Percentiles rank a stretch among this genome's conserved stretches.
Evolutionary conservation across 2,329 filamentous ascomycete species (phyloP).

Genomic region (Coniella vitis): DNA sequence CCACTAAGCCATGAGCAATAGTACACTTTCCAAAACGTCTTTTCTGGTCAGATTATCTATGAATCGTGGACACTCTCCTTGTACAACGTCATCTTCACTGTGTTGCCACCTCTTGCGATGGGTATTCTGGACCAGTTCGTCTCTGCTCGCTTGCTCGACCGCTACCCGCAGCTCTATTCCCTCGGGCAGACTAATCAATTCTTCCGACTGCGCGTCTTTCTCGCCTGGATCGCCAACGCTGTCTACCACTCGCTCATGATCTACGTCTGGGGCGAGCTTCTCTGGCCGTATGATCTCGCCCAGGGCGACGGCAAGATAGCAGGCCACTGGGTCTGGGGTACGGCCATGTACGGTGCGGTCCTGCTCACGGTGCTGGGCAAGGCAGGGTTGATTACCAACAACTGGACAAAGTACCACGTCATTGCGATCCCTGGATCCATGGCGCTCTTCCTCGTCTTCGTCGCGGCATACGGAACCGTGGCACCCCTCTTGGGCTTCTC

Average conservation of each 20-base stretch:
- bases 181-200: slow-evolving; percentile 90
- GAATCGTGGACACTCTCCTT: slow-evolving; percentile 99
- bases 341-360: slow-evolving; percentile 88
- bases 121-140: slow-evolving; percentile 98
- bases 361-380: slow-evolving; percentile 91
- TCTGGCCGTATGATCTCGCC: slow-evolving; percentile 76
- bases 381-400: slow-evolving; percentile 88
- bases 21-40: slow-evolving; percentile 98
- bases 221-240: slow-evolving; percentile 86
- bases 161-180: slow-evolving; percentile 92
- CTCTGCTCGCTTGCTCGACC: slow-evolving; percentile 83
- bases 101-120: slow-evolving; percentile 85
- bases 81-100: slow-evolving; percentile 98
- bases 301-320: slow-evolving; percentile 72
- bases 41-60: slow-evolving; percentile 96
- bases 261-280: slow-evolving; percentile 76
- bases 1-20: slow-evolving; percentile 26
- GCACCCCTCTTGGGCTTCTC: slow-evolving; percentile 79
- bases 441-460: slow-evolving; percentile 82
- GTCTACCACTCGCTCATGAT: slow-evolving; percentile 92
- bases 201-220: slow-evolving; percentile 89
- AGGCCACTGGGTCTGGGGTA: slow-evolving; percentile 98
- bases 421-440: slow-evolving; percentile 93
- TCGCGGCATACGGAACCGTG: slow-evolving; percentile 79
- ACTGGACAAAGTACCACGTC: slow-evolving; percentile 98